A percentile compares a stretch with the other conserved stretches of the same genome.
These are phyloP conservation scores for Xylariaceae sp. DNA, from an alignment of 2,329 filamentous ascomycete genomes.

Conservation along the genomic window DNA sequence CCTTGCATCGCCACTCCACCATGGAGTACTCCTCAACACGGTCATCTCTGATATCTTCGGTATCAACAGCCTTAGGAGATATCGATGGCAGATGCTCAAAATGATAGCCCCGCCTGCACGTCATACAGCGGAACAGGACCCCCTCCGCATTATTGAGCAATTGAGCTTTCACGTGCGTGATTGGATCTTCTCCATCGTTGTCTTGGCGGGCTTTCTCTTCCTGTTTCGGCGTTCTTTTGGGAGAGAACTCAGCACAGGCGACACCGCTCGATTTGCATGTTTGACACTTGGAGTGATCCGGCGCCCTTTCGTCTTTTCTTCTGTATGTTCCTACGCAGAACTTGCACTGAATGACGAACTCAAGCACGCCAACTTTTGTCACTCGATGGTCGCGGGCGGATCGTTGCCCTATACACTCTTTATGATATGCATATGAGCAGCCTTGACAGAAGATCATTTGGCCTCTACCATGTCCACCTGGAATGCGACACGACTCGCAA, in stretches of 20 bases:
- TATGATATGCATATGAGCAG: constrained; percentile 80
- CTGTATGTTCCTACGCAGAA: constrained; percentile 69
- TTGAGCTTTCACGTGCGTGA: constrained; percentile 55
- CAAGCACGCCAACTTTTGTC: constrained; percentile 72
- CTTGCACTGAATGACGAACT: constrained; percentile 87
- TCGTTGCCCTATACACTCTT: constrained; percentile 72
- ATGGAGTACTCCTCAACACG: constrained; percentile 67
- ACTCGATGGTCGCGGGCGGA: constrained; percentile 77
- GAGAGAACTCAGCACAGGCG: constrained; percentile 72
- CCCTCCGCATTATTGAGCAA: constrained; percentile 72
- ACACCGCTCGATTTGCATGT: constrained; percentile 60
- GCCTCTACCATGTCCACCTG: constrained; percentile 55
- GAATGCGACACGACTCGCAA: constrained; percentile 69
- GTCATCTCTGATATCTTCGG: constrained; percentile 45
- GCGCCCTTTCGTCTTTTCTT: constrained; percentile 66
- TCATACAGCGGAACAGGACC: constrained; percentile 77
- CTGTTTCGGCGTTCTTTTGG: constrained; percentile 67
- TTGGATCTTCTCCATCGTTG: constrained; percentile 74
- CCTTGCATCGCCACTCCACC: constrained; percentile 71
- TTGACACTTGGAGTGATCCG: constrained; percentile 68
- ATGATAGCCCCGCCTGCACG: constrained; percentile 77
- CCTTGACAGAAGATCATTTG: constrained; percentile 84
- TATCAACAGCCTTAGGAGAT: constrained; percentile 30
- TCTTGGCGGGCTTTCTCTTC: constrained; percentile 79
- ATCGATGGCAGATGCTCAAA: constrained; percentile 70